Evolutionary conservation across 345 rosid genomes (phyloP).

Genomic region (Bruguiera parviflora): DNA sequence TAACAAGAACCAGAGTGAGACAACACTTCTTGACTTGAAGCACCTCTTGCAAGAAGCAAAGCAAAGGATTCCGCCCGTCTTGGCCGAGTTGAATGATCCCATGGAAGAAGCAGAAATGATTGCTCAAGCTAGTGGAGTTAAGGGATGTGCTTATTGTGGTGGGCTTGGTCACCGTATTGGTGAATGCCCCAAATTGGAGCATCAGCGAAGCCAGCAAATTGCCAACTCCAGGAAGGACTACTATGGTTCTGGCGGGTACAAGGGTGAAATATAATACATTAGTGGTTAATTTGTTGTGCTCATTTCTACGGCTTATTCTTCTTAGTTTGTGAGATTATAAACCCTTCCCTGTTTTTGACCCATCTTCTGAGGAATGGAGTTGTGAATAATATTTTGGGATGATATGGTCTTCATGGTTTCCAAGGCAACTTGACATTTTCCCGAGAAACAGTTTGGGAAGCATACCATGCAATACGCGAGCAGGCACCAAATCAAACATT

Average conservation of each 20-base stretch:
- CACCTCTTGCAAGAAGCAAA: slow-evolving; percentile 88
- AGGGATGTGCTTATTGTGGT: slow-evolving; percentile 95
- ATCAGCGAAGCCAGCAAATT: slow-evolving; percentile 73
- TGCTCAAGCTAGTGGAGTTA: slow-evolving; percentile 67
- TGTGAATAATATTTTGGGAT: too few relatives aligned
- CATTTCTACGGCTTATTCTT: too few relatives aligned
- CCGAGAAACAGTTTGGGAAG: too few relatives aligned
- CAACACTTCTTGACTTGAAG: slow-evolving; percentile 78
- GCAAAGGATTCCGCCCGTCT: slow-evolving; percentile 89
- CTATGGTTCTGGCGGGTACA: slow-evolving; percentile 87
- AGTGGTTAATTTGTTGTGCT: not conserved
- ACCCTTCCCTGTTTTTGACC: too few relatives aligned
- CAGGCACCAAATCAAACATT: too few relatives aligned
- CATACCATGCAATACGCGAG: too few relatives aligned
- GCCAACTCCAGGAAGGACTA: slow-evolving; percentile 83
- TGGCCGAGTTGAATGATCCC: slow-evolving; percentile 87
- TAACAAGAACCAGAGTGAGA: slow-evolving; percentile 91
- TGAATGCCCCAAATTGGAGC: slow-evolving; percentile 88
- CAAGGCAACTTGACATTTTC: too few relatives aligned
- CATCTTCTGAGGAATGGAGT: too few relatives aligned
- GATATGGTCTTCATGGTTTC: too few relatives aligned
- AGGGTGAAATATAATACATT: slow-evolving; percentile 61
- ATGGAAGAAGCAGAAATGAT: slow-evolving; percentile 77
- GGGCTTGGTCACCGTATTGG: slow-evolving; percentile 89
- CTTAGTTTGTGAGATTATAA: too few relatives aligned